phyloP scores from a whole-genome alignment of 768 basidiomycete genomes.

The Tephrocybe sp. region DNA sequence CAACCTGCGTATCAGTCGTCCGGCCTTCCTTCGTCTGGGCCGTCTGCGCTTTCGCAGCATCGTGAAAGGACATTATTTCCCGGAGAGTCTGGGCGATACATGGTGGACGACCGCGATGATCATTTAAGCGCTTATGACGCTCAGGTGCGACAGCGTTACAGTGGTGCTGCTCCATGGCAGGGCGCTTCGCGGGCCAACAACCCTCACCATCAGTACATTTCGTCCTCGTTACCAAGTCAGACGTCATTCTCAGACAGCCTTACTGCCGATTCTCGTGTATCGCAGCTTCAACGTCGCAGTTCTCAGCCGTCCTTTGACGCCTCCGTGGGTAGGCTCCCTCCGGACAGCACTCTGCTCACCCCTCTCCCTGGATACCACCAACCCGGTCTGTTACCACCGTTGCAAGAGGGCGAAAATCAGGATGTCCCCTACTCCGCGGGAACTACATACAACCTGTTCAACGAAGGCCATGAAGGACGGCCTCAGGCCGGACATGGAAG shows the following conservation, averaged over 20 bases:
- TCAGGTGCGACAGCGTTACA: constrained; percentile 30
- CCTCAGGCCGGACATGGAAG: constrained; percentile 43
- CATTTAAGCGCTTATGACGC: constrained; percentile 20
- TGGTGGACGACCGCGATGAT: constrained; percentile 32
- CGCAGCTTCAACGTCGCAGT: constrained; percentile 20
- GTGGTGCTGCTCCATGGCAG: constrained; percentile 34
- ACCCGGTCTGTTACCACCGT: constrained; percentile 35
- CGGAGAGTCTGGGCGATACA: constrained; percentile 32
- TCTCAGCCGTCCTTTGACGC: constrained; percentile 20
- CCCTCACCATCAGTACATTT: constrained; percentile 24
- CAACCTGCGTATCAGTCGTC: constrained; percentile 28
- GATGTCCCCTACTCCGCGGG: constrained; percentile 25
- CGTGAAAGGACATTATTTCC: constrained; percentile 28
- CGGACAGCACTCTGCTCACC: constrained; percentile 69
- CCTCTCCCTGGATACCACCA: constrained; percentile 68
- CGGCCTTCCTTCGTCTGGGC: constrained; percentile 29
- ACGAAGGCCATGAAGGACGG: constrained; percentile 38
- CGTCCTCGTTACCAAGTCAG: constrained; percentile 27
- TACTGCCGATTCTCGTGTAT: constrained; percentile 21
- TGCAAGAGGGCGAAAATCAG: constrained; percentile 23
- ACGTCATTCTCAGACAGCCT: constrained; percentile 16
- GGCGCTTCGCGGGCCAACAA: constrained; percentile 22
- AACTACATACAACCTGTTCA: constrained; percentile 34
- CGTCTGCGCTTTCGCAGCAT: constrained; percentile 23
- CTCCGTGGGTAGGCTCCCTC: constrained; percentile 46